Conservation (phyloP, 1,139 yeast species). For the Debaryomyces sp. region DNA sequence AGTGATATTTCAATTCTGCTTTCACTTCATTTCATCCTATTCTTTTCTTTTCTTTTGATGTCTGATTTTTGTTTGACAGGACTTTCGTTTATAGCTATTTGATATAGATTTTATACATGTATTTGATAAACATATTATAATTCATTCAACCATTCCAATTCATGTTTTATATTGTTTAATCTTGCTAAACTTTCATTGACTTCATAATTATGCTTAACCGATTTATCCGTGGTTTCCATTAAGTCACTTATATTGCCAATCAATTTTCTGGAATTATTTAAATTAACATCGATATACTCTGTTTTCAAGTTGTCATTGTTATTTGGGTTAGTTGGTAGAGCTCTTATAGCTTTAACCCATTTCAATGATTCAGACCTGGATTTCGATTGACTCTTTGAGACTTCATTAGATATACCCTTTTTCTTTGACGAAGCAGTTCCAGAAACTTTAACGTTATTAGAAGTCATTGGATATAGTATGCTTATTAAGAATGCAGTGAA, state of each 20-base stretch:
- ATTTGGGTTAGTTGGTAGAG: constrained; percentile 42
- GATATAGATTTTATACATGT: neutral
- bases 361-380: constrained; percentile 14
- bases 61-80: neutral
- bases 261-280: constrained; percentile 46
- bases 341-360: constrained; percentile 40
- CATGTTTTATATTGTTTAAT: constrained; percentile 27
- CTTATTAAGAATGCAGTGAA: neutral
- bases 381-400: neutral
- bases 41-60: neutral
- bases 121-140: neutral
- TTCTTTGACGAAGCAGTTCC: neutral
- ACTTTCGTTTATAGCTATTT: neutral
- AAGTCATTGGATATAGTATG: neutral
- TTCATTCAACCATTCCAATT: constrained; percentile 32
- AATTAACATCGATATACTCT: constrained; percentile 47
- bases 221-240: constrained; percentile 22
- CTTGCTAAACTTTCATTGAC: constrained; percentile 31
- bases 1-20: neutral
- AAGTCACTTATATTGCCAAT: constrained; percentile 35
- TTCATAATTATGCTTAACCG: constrained; percentile 23
- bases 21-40: neutral
- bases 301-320: constrained; percentile 42
- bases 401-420: neutral
- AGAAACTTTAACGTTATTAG: neutral